Base-by-base conservation (phyloP, 2,329 filamentous ascomycete genomes). In the Stachybotrys elegans region DNA sequence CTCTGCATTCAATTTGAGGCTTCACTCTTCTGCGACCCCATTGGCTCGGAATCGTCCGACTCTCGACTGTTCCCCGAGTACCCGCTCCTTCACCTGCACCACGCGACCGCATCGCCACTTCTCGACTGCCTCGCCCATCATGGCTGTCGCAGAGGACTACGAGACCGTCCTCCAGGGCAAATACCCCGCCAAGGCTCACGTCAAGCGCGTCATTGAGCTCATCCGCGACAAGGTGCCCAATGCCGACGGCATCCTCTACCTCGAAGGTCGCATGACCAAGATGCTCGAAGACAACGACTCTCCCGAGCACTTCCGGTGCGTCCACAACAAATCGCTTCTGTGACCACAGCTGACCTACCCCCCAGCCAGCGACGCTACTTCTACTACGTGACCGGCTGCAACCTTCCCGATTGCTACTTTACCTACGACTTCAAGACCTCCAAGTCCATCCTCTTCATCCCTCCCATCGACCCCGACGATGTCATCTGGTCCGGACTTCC, bases 401-500 rank as follows among this genome's bases (percentile, higher is more conserved):
- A 83, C 49, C 75, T 94, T 22, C 79, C 91, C 47, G 90, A 96
- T 65, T 85, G 85, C 57, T 83, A 84, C 61, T 78, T 89, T 48
- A 78, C 84, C 45, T 95, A 96, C 71, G 84, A 95, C 52, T 84
- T 95, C 46, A 72, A 78, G 37, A 75, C 79, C 39, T 77, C 82
- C 51, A 81, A 82, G 55, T 79, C 91, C 32, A 94, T 84, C 3
- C 81, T 98, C 40, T 98, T 91, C 70, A 92, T 98, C 56, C 92
- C 93, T 3, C 87, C 90, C 14, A 79, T 91, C 56, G 83, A 95
- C 55, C 79, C 88, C n/a, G 87, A 93, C 35, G 83, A 83, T 43
- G 90, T 97, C 46, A 88, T 97, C 59, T 98, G 92, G 92, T 87
- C 86, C 22, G 93, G 93, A 12, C 76, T 97, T 14, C 93, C 92